A percentile compares a stretch with the other conserved stretches of the same genome.
phyloP scores from a whole-genome alignment of 768 basidiomycete species.

The Rhodotorula taiwanensis region DNA sequence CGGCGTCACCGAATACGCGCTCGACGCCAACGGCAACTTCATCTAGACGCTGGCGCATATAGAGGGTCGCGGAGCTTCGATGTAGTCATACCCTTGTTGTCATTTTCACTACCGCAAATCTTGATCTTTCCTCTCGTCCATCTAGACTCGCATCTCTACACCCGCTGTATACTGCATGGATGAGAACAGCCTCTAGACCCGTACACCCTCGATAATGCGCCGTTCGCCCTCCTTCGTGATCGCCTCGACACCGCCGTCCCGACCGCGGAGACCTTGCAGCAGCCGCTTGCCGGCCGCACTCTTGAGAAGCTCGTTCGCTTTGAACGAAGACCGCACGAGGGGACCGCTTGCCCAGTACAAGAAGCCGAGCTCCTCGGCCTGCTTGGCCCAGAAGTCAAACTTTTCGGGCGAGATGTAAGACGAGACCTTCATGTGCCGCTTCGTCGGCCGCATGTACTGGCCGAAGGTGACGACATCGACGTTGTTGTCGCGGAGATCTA shows the following conservation, averaged over 20 bases:
- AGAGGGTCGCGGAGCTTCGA: neutral
- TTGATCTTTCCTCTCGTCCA: neutral
- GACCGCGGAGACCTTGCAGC: conserved; percentile 20
- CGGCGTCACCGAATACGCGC: conserved; percentile 16
- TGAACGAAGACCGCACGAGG: conserved; percentile 90
- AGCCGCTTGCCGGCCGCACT: conserved; percentile 33
- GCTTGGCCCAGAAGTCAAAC: conserved; percentile 81
- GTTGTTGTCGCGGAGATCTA: conserved; percentile 77
- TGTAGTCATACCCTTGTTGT: neutral
- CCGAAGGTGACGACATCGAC: conserved; percentile 99
- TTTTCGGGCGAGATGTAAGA: conserved; percentile 90
- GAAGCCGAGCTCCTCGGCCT: conserved; percentile 91
- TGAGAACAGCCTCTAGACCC: neutral
- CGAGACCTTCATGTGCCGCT: conserved; percentile 97
- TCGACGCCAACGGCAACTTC: conserved; percentile 24
- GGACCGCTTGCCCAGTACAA: conserved; percentile 95
- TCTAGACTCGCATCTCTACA: neutral
- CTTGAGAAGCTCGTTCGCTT: conserved; percentile 55
- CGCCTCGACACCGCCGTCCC: conserved; percentile 24
- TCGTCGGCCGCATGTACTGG: conserved; percentile 99
- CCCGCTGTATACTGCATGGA: neutral
- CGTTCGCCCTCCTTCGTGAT: conserved; percentile 27
- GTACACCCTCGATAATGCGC: conserved; percentile 17
- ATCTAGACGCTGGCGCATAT: neutral
- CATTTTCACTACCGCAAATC: neutral